Evolutionary conservation across 1,139 yeast species (phyloP).

Genomic region (Lodderomyces theae): DNA sequence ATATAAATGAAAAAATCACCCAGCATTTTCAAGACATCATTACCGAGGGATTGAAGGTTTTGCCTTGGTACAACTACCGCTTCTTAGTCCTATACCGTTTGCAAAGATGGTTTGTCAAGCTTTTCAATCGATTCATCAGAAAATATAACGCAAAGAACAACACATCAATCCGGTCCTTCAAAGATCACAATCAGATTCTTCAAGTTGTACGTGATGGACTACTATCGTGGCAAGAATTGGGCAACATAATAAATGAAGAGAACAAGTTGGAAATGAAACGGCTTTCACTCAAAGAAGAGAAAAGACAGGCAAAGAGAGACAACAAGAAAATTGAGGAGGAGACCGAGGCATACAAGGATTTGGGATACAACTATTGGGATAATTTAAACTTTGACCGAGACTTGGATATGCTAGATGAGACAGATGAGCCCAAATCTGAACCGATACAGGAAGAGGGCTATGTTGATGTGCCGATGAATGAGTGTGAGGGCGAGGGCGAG

Average conservation of each 20-base stretch:
- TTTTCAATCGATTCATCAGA: slow-evolving; percentile 36
- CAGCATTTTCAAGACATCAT: slow-evolving; percentile 10
- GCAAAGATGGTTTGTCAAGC: slow-evolving; percentile 37
- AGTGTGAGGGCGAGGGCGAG: background rate
- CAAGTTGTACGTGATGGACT: slow-evolving; percentile 20
- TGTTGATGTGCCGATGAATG: slow-evolving; percentile 10
- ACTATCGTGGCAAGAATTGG: slow-evolving; percentile 24
- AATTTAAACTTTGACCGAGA: slow-evolving; percentile 25
- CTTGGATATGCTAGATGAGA: slow-evolving; percentile 31
- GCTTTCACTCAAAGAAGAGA: slow-evolving; percentile 15
- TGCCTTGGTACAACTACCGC: slow-evolving; percentile 25
- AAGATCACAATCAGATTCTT: slow-evolving; percentile 25
- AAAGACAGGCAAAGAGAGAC: slow-evolving; percentile 8
- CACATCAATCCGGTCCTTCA: slow-evolving; percentile 20
- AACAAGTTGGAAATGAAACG: slow-evolving; percentile 23
- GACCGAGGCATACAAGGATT: slow-evolving; percentile 19
- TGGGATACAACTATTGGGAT: slow-evolving; percentile 41
- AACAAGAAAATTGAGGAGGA: slow-evolving; percentile 18
- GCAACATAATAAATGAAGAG: slow-evolving; percentile 27
- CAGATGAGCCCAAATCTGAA: slow-evolving; percentile 19
- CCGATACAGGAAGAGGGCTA: slow-evolving; percentile 21
- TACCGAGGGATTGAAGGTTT: slow-evolving; percentile 12
- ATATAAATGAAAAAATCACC: slow-evolving; percentile 11
- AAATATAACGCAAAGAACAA: slow-evolving; percentile 27
- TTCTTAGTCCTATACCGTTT: slow-evolving; percentile 27